Conservation (phyloP, 2,329 filamentous ascomycete genomes). For the Penicillium palitans region DNA sequence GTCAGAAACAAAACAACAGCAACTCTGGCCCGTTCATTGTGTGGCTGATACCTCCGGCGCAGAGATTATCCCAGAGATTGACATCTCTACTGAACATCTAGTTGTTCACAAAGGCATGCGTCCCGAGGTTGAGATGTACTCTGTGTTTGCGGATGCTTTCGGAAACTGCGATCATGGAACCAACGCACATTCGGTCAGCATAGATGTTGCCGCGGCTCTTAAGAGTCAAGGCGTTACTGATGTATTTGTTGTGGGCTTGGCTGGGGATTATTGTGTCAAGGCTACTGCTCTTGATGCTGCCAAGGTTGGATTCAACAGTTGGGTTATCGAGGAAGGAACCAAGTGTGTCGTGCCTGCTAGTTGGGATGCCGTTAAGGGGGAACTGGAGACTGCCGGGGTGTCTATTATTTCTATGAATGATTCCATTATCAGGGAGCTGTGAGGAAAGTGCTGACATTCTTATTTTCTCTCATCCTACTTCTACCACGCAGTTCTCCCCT, state of each 20-base stretch:
- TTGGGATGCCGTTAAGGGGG: slow-evolving; percentile 59
- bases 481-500: too few relatives aligned
- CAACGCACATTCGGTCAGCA: slow-evolving; percentile 44
- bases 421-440: slow-evolving; percentile 56
- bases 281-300: slow-evolving; percentile 76
- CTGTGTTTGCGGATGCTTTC: slow-evolving; percentile 83
- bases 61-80: slow-evolving; percentile 70
- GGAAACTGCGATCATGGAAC: slow-evolving; percentile 42
- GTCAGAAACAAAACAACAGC: slow-evolving; percentile 62
- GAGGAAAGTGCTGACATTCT: background rate
- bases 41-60: slow-evolving; percentile 72
- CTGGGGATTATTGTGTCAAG: slow-evolving; percentile 86
- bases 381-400: slow-evolving; percentile 62
- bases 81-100: slow-evolving; percentile 58
- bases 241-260: slow-evolving; percentile 83
- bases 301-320: slow-evolving; percentile 73
- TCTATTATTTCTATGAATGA: slow-evolving; percentile 60
- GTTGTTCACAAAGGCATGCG: slow-evolving; percentile 78
- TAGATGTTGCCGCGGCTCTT: slow-evolving; percentile 63
- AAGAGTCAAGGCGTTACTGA: slow-evolving; percentile 64
- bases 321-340: slow-evolving; percentile 76
- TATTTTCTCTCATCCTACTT: background rate
- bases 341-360: slow-evolving; percentile 64
- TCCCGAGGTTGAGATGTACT: slow-evolving; percentile 84
- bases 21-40: slow-evolving; percentile 90